Conservation (phyloP, 2,329 filamentous ascomycete species). For the Zasmidium cellare region DNA sequence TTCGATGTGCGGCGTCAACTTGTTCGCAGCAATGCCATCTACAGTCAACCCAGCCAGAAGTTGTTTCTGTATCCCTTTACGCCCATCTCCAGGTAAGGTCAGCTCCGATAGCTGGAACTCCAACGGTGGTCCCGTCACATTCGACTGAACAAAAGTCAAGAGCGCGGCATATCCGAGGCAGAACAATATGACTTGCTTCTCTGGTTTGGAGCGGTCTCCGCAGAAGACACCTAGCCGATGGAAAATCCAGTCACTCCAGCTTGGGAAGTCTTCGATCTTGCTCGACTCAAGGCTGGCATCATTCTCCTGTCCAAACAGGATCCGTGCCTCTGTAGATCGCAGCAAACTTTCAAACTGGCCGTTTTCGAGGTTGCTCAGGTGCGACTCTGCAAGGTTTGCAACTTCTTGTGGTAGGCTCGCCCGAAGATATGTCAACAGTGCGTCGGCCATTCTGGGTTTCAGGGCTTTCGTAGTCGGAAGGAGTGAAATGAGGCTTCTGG, state of each 20-base stretch:
- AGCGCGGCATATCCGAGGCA: conserved; percentile 68
- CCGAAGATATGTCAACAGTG: conserved; percentile 43
- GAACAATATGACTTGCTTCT: conserved; percentile 46
- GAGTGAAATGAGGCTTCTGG: background rate
- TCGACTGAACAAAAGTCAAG: conserved; percentile 79
- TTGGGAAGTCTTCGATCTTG: conserved; percentile 34
- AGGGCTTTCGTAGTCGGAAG: conserved; percentile 4
- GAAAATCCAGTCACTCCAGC: conserved; percentile 50
- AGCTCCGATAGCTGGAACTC: conserved; percentile 53
- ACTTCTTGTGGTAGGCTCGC: conserved; percentile 45
- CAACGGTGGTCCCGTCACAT: conserved; percentile 84
- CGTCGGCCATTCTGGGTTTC: conserved; percentile 42
- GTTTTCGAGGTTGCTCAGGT: conserved; percentile 41
- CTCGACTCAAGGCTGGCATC: conserved; percentile 35
- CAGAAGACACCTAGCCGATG: conserved; percentile 42
- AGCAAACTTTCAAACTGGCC: conserved; percentile 45
- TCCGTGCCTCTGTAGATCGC: conserved; percentile 39
- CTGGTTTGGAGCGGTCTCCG: conserved; percentile 37
- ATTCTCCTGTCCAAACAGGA: conserved; percentile 42
- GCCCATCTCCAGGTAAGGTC: conserved; percentile 47
- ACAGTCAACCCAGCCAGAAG: conserved; percentile 70
- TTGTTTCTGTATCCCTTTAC: conserved; percentile 52
- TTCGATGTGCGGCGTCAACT: conserved; percentile 79
- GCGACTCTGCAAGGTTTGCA: conserved; percentile 36
- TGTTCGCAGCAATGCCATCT: conserved; percentile 85